Evolutionary conservation across 1,284 basidiomycete species (phyloP).

Genomic region (Puccinia horiana): DNA sequence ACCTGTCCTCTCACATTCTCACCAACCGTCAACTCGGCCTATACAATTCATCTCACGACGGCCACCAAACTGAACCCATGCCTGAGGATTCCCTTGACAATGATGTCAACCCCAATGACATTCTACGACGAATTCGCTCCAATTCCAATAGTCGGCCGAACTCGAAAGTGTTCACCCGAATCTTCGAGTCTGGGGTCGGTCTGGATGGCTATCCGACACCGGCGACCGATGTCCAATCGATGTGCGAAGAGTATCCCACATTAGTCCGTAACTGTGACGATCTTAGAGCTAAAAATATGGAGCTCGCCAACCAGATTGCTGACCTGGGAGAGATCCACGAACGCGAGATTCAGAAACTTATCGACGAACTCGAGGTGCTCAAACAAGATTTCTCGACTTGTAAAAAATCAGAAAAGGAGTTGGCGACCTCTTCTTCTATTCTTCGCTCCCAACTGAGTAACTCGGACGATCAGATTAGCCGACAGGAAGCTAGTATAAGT

Average conservation of each 20-base stretch:
- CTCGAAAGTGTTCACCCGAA: slow-evolving; percentile 29
- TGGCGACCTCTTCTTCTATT: background rate
- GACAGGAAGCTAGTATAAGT: background rate
- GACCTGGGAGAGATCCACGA: slow-evolving; percentile 42
- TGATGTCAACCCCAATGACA: background rate
- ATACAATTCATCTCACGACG: slow-evolving; percentile 1
- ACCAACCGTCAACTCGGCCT: slow-evolving; percentile 34
- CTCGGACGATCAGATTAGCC: slow-evolving; percentile 32
- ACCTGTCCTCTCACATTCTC: slow-evolving; percentile 32
- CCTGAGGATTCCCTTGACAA: background rate
- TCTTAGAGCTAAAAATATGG: slow-evolving; percentile 27
- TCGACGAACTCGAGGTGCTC: slow-evolving; percentile 33
- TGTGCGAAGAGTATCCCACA: slow-evolving; percentile 14
- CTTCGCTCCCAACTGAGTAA: slow-evolving; percentile 28
- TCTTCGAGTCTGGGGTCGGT: slow-evolving; percentile 29
- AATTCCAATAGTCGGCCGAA: background rate
- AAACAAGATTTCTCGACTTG: slow-evolving; percentile 18
- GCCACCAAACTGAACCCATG: background rate
- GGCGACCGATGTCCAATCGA: slow-evolving; percentile 11
- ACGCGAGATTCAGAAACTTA: slow-evolving; percentile 8
- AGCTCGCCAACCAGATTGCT: slow-evolving; percentile 26
- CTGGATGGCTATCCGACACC: slow-evolving; percentile 24
- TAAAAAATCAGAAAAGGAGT: slow-evolving; percentile 42
- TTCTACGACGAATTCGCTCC: slow-evolving; percentile 6
- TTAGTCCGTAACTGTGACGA: slow-evolving; percentile 19